A percentile compares a stretch with the other conserved stretches of the same genome.
phyloP scores from a whole-genome alignment of 1,284 basidiomycete species.

The Moniliophthora roreri region DNA sequence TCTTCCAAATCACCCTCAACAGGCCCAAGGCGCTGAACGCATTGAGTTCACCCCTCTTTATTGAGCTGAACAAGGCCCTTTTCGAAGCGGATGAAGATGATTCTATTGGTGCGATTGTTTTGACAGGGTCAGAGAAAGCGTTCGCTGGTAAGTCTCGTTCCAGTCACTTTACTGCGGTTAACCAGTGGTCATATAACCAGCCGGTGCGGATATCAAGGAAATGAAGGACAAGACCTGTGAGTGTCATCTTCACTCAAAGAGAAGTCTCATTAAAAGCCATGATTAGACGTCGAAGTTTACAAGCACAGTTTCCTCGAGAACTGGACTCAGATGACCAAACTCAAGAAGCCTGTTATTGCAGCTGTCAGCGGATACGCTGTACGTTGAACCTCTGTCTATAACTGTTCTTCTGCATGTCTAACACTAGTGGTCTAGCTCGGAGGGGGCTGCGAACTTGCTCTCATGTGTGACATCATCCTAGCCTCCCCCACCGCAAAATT shows the following conservation, averaged over 20 bases:
- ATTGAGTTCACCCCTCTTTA: conserved; percentile 78
- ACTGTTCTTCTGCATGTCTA: conserved; percentile 2
- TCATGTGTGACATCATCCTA: conserved; percentile 97
- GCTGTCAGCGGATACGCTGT: conserved; percentile 96
- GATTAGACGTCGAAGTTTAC: conserved; percentile 81
- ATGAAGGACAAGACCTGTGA: conserved; percentile 90
- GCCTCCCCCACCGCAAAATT: conserved; percentile 93
- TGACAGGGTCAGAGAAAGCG: conserved; percentile 92
- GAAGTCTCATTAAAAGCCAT: neutral
- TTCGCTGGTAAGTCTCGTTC: conserved; percentile 88
- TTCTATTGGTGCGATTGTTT: conserved; percentile 79
- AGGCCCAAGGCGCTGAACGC: conserved; percentile 97
- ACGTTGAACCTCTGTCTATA: conserved; percentile 30
- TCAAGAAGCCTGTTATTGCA: conserved; percentile 93
- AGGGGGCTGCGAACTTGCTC: conserved; percentile 94
- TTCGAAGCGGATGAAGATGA: conserved; percentile 73
- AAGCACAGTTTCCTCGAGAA: conserved; percentile 86
- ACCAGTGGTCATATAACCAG: too few relatives aligned
- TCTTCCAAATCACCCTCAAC: conserved; percentile 91
- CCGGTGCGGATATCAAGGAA: conserved; percentile 91
- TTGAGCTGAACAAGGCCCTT: conserved; percentile 77
- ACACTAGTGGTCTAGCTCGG: conserved; percentile 63
- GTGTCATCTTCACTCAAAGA: conserved; percentile 22
- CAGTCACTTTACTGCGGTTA: too few relatives aligned
- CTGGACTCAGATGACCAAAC: conserved; percentile 78